Conservation (phyloP, 306 rosid genomes). For the Leucaena leucocephala region DNA sequence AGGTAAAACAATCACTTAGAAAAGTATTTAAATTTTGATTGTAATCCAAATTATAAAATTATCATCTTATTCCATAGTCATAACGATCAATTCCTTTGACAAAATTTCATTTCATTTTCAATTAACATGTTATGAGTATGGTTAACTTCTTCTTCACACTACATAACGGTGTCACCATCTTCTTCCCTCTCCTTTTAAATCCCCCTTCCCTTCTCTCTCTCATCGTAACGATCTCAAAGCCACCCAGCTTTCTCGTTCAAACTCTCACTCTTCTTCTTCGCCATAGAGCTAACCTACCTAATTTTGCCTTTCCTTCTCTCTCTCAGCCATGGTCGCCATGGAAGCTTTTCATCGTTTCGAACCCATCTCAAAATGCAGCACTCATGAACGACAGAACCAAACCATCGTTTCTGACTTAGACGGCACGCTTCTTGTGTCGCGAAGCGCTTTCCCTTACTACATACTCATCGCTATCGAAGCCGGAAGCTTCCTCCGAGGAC, state of each 20-base stretch:
- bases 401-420: constrained; percentile 82
- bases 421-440: constrained; percentile 75
- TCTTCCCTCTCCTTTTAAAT: constrained; percentile 45
- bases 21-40: not conserved
- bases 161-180: constrained; percentile 31
- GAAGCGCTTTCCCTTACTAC: constrained; percentile 82
- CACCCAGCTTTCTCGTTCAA: not conserved
- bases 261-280: not conserved
- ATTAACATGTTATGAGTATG: not conserved
- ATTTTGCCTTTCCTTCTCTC: not conserved
- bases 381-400: constrained; percentile 64
- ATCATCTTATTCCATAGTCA: not conserved
- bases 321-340: constrained; percentile 48
- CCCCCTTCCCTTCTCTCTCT: constrained; percentile 40
- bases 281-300: not conserved
- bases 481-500: constrained; percentile 70
- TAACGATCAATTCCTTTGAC: not conserved
- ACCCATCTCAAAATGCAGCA: constrained; percentile 66
- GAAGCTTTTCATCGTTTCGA: constrained; percentile 52
- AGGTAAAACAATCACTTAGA: not conserved
- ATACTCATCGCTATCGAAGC: constrained; percentile 92
- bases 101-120: not conserved
- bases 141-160: not conserved
- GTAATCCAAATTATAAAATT: not conserved
- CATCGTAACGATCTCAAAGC: not conserved